Percentiles rank a stretch among this genome's conserved stretches.
phyloP scores from a whole-genome alignment of 2,329 filamentous ascomycete genomes.

The Colletotrichum liaoningense region DNA sequence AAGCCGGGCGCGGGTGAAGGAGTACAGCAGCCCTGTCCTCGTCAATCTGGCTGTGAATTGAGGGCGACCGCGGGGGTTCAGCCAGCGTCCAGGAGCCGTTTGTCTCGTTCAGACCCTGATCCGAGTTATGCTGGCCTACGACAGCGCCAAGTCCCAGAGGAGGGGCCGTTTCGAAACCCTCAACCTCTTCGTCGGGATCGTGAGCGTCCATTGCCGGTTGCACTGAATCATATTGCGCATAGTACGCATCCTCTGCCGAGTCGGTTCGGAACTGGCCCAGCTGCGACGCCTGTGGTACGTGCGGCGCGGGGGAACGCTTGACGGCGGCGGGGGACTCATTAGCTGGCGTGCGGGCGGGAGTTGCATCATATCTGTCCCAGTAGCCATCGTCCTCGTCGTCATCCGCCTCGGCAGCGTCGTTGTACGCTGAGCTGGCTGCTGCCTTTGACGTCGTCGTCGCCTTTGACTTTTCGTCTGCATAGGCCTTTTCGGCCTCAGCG shows the following conservation, averaged over 20 bases:
- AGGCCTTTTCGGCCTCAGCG: slow-evolving; percentile 70
- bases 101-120: slow-evolving; percentile 48
- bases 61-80: slow-evolving; percentile 55
- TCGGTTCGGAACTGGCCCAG: slow-evolving; percentile 40
- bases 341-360: slow-evolving; percentile 67
- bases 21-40: slow-evolving; percentile 52
- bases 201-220: slow-evolving; percentile 85
- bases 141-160: slow-evolving; percentile 44
- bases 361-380: slow-evolving; percentile 82
- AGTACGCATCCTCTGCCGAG: slow-evolving; percentile 77
- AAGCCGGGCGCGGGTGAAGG: slow-evolving; percentile 68
- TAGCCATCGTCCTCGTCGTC: slow-evolving; percentile 81
- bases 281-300: slow-evolving; percentile 39
- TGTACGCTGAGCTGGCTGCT: slow-evolving; percentile 32
- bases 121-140: slow-evolving; percentile 38
- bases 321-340: slow-evolving; percentile 59
- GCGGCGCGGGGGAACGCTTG: slow-evolving; percentile 72
- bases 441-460: slow-evolving; percentile 12
- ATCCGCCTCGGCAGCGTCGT: slow-evolving; percentile 43
- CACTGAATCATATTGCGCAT: slow-evolving; percentile 79
- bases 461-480: slow-evolving; percentile 48
- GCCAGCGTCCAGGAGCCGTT: slow-evolving; percentile 57
- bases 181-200: slow-evolving; percentile 78
- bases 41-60: slow-evolving; percentile 43
- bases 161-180: slow-evolving; percentile 46